Evolutionary conservation across 169 alveolate genomes (phyloP).

Genomic region (Eimeria necatrix): DNA sequence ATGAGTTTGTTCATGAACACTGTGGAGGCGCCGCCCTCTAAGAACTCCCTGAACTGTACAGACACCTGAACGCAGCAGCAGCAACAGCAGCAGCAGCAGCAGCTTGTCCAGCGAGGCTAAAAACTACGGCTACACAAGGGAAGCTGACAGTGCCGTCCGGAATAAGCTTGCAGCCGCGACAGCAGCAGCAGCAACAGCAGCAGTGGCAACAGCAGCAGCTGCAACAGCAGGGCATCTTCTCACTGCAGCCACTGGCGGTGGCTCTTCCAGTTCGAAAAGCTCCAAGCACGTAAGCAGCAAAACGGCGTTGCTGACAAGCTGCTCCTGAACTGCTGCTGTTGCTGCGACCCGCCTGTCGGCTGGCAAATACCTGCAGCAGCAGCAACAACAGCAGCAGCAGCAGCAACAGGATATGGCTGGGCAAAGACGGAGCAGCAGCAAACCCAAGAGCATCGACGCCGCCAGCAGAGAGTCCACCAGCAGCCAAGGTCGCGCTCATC

Average conservation of each 20-base stretch:
- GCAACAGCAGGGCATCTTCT: background rate
- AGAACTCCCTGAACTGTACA: background rate
- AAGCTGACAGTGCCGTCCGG: background rate
- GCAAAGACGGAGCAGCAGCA: background rate
- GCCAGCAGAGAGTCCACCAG: background rate
- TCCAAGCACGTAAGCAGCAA: constrained; percentile 64
- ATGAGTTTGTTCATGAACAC: background rate
- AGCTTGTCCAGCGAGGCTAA: background rate
- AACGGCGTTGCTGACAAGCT: constrained; percentile 65
- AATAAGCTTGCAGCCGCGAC: background rate
- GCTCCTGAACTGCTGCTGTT: constrained; percentile 37
- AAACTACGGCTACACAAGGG: too few relatives aligned
- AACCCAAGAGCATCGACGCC: background rate
- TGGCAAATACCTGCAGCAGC: constrained; percentile 63
- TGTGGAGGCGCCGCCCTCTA: constrained; percentile 27
- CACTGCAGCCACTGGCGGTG: constrained; percentile 41
- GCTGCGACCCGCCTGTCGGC: constrained; percentile 1
- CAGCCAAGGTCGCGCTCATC: background rate
- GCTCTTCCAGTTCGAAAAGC: constrained; percentile 59
- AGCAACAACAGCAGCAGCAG: constrained; percentile 2
- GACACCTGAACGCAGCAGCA: background rate
- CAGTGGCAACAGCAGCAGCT: constrained; percentile 18
- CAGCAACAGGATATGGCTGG: background rate
- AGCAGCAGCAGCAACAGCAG: background rate
- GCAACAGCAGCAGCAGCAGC: background rate